Evolutionary conservation across 2,329 filamentous ascomycete genomes (phyloP).

Genomic region (Bisporella sp.): DNA sequence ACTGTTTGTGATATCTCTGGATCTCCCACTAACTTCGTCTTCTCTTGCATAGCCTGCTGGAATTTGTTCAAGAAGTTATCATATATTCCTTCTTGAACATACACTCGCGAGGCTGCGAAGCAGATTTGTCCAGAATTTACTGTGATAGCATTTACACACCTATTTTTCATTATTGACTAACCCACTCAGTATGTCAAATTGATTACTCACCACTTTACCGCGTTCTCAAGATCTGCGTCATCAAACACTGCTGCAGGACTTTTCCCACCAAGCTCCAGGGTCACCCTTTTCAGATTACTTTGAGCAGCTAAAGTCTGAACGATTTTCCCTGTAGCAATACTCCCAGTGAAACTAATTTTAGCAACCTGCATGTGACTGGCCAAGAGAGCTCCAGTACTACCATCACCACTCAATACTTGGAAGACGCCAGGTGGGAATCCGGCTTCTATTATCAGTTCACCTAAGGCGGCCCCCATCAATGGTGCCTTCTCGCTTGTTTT

Average conservation of each 20-base stretch:
- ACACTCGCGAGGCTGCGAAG: slow-evolving; percentile 65
- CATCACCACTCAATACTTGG: slow-evolving; percentile 33
- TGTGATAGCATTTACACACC: slow-evolving; percentile 36
- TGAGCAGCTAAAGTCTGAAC: slow-evolving; percentile 32
- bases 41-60: slow-evolving; percentile 61
- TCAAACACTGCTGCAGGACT: slow-evolving; percentile 34
- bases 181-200: slow-evolving; percentile 29
- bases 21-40: slow-evolving; percentile 56
- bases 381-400: slow-evolving; percentile 28
- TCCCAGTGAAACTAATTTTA: slow-evolving; percentile 34
- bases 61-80: slow-evolving; percentile 52
- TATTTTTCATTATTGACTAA: background rate
- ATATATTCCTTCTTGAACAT: slow-evolving; percentile 55
- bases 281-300: slow-evolving; percentile 34
- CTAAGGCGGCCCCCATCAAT: slow-evolving; percentile 42
- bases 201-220: slow-evolving; percentile 25
- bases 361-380: slow-evolving; percentile 31
- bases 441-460: slow-evolving; percentile 8
- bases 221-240: slow-evolving; percentile 33
- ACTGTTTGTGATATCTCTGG: slow-evolving; percentile 50
- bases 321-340: slow-evolving; percentile 30
- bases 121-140: slow-evolving; percentile 65
- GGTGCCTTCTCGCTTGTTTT: slow-evolving; percentile 37
- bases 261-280: slow-evolving; percentile 37
- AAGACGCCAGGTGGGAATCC: slow-evolving; percentile 30